Base-by-base conservation (phyloP, 2,329 filamentous ascomycete genomes). In the Hypoxylon sp. region DNA sequence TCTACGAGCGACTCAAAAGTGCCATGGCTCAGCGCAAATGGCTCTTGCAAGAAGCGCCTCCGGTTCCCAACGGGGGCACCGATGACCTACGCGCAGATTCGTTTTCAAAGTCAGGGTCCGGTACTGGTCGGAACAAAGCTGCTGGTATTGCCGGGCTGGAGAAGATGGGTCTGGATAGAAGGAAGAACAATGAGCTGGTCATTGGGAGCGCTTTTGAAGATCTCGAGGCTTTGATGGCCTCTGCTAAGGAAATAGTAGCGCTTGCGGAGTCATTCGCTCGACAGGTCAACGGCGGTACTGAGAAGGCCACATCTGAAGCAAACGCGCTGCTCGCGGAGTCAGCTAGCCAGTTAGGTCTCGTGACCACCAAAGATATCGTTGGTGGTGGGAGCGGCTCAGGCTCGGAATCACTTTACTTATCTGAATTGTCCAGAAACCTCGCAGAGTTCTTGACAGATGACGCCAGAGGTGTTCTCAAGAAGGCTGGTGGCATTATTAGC, bases 131-230 rank as follows among this genome's bases (percentile, higher is more conserved):
- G 63, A 80, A 83, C 50, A 92, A 92, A 71, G 89, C 91, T 0
- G 93, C 94, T 3, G 96, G 96, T 2, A 98, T 99, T 74, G 95
- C 95, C 9, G 95, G 94, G 0, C 86, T 99, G 1, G 96, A 99
- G 79, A 91, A 94, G 75, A 89, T 94, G 69, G 93, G 94, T 0
- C 81, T 95, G 5, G 93, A 94, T 74, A 88, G 94, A 76, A 91
- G 94, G 63, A 95, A 93, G 81, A 97, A 97, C 79, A 98, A 98
- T 74, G 94, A 98, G 79, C 82, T 94, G 9, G 91, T 98, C 54
- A 97, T 99, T 71, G 95, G 95, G 26, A 94, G 89, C 71, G 94
- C 96, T 0, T 99, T 99, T 75, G 95, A 98, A 78, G 96, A 99
- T 76, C 87, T 99, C 0, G 95, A 98, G 78, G 94, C 96, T 3